These are phyloP conservation scores for Ascochyta koolunga DNA, from an alignment of 2,329 filamentous ascomycete genomes.

Conservation along the genomic window DNA sequence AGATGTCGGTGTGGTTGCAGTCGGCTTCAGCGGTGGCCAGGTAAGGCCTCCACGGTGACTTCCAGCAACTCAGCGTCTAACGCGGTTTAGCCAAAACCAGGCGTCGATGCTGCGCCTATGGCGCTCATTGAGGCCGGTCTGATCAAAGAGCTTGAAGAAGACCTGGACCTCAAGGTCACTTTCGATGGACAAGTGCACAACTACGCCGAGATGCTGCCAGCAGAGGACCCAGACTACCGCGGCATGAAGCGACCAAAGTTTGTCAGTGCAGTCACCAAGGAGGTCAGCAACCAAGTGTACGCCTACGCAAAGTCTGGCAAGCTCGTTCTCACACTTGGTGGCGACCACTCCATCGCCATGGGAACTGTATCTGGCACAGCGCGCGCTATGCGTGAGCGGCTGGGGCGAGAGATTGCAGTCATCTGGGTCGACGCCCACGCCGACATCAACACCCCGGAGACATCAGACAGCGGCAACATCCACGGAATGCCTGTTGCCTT, in stretches of 20 bases:
- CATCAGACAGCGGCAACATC: constrained; percentile 87
- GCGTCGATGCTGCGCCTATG: constrained; percentile 87
- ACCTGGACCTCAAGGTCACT: constrained; percentile 86
- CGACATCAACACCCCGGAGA: constrained; percentile 96
- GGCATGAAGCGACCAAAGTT: constrained; percentile 93
- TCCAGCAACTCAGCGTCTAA: constrained; percentile 13
- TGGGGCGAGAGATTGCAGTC: constrained; percentile 84
- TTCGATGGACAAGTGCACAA: constrained; percentile 83
- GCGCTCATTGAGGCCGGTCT: constrained; percentile 89
- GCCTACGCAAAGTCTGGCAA: constrained; percentile 80
- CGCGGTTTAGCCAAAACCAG: constrained; percentile 74
- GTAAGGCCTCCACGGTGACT: constrained; percentile 57
- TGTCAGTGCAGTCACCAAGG: constrained; percentile 82
- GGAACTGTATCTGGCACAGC: constrained; percentile 89
- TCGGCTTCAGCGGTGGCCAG: constrained; percentile 96
- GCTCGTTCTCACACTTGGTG: constrained; percentile 89
- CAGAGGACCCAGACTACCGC: constrained; percentile 77
- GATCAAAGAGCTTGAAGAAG: constrained; percentile 78
- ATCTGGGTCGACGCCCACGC: constrained; percentile 99
- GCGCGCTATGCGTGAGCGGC: constrained; percentile 81
- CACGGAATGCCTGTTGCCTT: constrained; percentile 98
- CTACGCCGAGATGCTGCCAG: constrained; percentile 77
- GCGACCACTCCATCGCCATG: constrained; percentile 96
- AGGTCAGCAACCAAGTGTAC: constrained; percentile 85
- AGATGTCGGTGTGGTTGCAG: constrained; percentile 89